Percentiles rank a stretch among this genome's conserved stretches.
Evolutionary conservation across 1,139 yeast species (phyloP).

Genomic region (Nadsonia starkeyi-henricii): DNA sequence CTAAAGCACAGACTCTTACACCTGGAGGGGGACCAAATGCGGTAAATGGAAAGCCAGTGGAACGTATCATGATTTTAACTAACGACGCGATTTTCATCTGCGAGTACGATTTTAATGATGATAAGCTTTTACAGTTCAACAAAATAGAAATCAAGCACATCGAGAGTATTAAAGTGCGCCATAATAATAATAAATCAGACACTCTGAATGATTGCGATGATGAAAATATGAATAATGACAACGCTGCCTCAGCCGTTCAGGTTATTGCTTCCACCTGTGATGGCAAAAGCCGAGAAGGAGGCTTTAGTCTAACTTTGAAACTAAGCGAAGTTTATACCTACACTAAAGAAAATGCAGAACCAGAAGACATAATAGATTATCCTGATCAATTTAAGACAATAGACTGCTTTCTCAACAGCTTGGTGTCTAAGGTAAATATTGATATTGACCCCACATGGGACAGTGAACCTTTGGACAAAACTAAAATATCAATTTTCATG

Average conservation of each 20-base stretch:
- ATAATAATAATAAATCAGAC: slow-evolving; percentile 2
- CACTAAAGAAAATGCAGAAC: too few species aligned
- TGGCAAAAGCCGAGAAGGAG: too few species aligned
- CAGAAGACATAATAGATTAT: too few species aligned
- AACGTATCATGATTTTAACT: slow-evolving; percentile 13
- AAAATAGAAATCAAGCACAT: slow-evolving; percentile 8
- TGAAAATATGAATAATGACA: neutral
- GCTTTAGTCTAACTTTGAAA: too few species aligned
- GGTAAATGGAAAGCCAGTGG: slow-evolving; percentile 11
- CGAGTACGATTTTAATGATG: slow-evolving; percentile 13
- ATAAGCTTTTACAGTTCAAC: slow-evolving; percentile 13
- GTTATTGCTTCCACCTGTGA: neutral
- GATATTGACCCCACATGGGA: too few species aligned
- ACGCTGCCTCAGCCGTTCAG: slow-evolving; percentile 6
- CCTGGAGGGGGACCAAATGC: slow-evolving; percentile 9
- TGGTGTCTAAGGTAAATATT: too few species aligned
- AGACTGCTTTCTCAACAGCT: too few species aligned
- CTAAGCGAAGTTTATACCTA: too few species aligned
- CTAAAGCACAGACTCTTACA: slow-evolving; percentile 10
- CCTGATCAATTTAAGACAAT: too few species aligned
- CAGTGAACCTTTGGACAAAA: too few species aligned
- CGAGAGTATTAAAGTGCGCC: slow-evolving; percentile 6
- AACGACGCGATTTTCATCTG: slow-evolving; percentile 14
- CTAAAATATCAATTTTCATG: too few species aligned
- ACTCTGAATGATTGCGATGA: slow-evolving; percentile 1